Evolutionary conservation across 2,329 filamentous ascomycete genomes (phyloP), one percentile per base, ranked within the genome.

Genomic region (Colletotrichum falcatum): DNA sequence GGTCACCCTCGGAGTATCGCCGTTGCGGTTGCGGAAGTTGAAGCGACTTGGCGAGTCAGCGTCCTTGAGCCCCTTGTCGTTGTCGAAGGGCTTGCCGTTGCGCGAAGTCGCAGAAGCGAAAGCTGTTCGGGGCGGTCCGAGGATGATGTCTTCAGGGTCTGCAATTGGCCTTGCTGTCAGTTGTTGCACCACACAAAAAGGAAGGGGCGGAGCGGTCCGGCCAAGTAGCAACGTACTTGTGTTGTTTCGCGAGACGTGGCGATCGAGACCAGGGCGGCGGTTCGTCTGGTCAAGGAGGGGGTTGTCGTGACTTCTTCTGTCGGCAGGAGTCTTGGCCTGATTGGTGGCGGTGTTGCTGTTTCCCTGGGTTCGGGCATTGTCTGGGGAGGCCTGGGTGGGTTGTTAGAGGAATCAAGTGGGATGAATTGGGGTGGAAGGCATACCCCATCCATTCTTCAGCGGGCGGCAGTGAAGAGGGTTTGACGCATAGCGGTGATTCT

Each of bases 401-500:
- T 42, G 54, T 71, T 60, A 65, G 61, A 67, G 55, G 46, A 65
- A 60, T 66, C 37, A 72, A 59, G 68, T 61, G 14, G 48, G 12
- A 23, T 20, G 39, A 28, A 35, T 30, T 42, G 26, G 30, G 26
- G 28, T 42, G 60, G 33, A 51, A 28, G 59, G 82, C 89, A 79
- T 86, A 97, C 92, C 95, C 94, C 94, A 98, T 97, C 95, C 95
- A 98, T 85, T 97, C 94, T 83, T 97, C 94, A 73, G 92, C 88
- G 33, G 94, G 92, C 74, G 94, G 95, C 55, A 98, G 87, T 73
- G 87, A 88, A 73, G 91, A 85, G 56, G 95, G 95, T 82, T 93
- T 97, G 76, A 88, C 84, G 78, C 94, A 94, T 80, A 97, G 86
- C 74, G 94, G 94, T 74, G 95, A 98, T 71, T 92, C 86, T 81